Evolutionary conservation across 345 rosid species (phyloP), one percentile per base, ranked within the genome.

Genomic region (Rhodamnia argentea): DNA sequence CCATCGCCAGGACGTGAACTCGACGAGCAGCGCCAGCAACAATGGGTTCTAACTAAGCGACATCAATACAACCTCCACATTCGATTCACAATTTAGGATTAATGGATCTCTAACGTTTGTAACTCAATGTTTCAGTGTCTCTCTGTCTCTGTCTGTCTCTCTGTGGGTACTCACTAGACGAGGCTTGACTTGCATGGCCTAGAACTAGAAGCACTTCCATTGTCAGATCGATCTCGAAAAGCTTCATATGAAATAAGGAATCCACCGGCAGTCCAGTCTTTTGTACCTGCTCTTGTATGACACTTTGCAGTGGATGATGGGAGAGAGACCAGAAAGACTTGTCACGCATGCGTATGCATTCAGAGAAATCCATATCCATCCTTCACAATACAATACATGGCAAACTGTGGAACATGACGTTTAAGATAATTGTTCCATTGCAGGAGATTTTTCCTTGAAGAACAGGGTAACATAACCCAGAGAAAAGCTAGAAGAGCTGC

Each of bases 1-100:
- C 78, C 88, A 83, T 5, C 27, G 57, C 32, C 88, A 84, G 24
- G 84, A 87, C 76, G 58, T 70, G 85, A 86, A 83, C 83, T 50
- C 85, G 27, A 83, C 42, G 70, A 83, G 85, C 85, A 83, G 85
- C 87, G 53, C 83, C 14, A 54, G 51, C n/a, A 83, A 84, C 44
- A 62, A 52, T 42, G 83, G 85, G 37, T 83, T 82, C 78, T 83
- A 57, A 78, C 81, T 13, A 11, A 37, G 78, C 22, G 78, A 37
- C 78, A 70, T 70, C 47, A 32, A 70, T 70, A 32, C 47, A 32
- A 70, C 24, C 78, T 32, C 78, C 44, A 32, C 13, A 70, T 70
- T 70, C 78, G 37, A 32, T 70, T 70, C 37, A 32, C 8, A 70
- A 70, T 32, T 70, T 70, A 70, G 78, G 44, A 70, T 32, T 50